phyloP scores from a whole-genome alignment of 176 grass and related monocot genomes.

The Ensete ventricosum region DNA sequence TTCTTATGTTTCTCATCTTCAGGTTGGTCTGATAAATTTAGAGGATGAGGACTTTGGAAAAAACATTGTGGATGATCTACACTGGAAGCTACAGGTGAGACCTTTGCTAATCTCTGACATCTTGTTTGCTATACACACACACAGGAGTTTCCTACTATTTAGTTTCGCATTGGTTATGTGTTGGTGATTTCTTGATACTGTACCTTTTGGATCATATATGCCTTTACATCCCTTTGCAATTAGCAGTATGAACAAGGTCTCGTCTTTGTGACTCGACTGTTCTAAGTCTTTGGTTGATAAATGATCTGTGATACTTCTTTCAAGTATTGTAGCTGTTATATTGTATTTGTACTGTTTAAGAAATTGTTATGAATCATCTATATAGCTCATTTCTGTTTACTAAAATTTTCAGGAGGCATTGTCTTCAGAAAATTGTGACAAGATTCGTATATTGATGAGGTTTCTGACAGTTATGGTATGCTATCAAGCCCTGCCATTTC shows the following conservation, averaged over 20 bases:
- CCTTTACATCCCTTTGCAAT: neutral
- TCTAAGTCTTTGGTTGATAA: neutral
- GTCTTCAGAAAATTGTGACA: conserved; percentile 64
- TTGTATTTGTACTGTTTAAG: neutral
- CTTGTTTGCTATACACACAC: neutral
- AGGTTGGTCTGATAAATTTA: conserved; percentile 96
- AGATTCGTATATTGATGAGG: conserved; percentile 75
- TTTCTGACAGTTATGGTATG: conserved; percentile 87
- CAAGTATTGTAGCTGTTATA: neutral
- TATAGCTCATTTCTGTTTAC: neutral
- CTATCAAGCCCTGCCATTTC: neutral
- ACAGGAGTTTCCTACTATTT: neutral
- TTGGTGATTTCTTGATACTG: neutral
- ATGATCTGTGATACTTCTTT: neutral
- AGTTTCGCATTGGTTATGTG: neutral
- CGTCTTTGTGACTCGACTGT: neutral
- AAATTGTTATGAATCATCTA: neutral
- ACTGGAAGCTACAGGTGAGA: conserved; percentile 51
- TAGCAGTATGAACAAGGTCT: neutral
- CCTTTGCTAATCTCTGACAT: neutral
- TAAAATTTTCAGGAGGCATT: conserved; percentile 62
- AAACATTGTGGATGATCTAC: conserved; percentile 55
- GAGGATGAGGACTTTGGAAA: conserved; percentile 91
- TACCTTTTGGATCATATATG: neutral
- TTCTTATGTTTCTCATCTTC: conserved; percentile 17